phyloP scores from a whole-genome alignment of 129 eudicot species.

The Helianthus annuus region DNA sequence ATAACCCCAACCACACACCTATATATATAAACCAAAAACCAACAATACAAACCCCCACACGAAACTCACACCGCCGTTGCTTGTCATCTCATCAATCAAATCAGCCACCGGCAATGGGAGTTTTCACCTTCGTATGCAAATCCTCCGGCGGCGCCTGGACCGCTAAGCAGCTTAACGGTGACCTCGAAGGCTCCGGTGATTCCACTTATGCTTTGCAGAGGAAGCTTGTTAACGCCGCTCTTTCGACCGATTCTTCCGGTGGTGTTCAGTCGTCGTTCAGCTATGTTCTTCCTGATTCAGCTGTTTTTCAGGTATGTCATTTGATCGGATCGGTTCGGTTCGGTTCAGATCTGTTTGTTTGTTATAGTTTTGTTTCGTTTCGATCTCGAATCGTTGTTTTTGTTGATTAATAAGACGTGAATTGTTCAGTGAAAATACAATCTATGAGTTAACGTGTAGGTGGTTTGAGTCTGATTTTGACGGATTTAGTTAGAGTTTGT shows the following conservation, averaged over 20 bases:
- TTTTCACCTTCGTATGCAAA: constrained; percentile 74
- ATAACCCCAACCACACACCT: constrained; percentile 9
- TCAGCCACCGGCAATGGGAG: constrained; percentile 52
- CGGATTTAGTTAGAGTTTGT: too few relatives aligned
- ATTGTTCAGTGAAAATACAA: background rate
- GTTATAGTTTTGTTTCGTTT: background rate
- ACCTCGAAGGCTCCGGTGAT: constrained; percentile 65
- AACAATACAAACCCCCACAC: background rate
- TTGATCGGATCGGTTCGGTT: background rate
- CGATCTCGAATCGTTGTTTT: too few relatives aligned
- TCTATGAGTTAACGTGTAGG: too few relatives aligned
- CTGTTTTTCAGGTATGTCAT: constrained; percentile 64
- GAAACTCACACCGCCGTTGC: constrained; percentile 20
- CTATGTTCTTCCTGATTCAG: constrained; percentile 62
- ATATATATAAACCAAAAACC: constrained; percentile 13
- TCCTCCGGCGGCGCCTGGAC: constrained; percentile 63
- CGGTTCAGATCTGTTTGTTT: background rate
- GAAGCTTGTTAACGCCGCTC: constrained; percentile 69
- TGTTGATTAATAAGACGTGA: background rate
- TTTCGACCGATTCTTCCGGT: constrained; percentile 60
- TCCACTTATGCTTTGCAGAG: constrained; percentile 59
- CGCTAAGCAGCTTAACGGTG: constrained; percentile 76
- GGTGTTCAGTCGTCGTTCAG: constrained; percentile 78
- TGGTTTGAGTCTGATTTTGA: too few relatives aligned
- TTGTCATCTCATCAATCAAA: background rate